These are phyloP conservation scores for Trichophyton simii DNA, from an alignment of 2,329 filamentous ascomycete species.

Conservation along the genomic window DNA sequence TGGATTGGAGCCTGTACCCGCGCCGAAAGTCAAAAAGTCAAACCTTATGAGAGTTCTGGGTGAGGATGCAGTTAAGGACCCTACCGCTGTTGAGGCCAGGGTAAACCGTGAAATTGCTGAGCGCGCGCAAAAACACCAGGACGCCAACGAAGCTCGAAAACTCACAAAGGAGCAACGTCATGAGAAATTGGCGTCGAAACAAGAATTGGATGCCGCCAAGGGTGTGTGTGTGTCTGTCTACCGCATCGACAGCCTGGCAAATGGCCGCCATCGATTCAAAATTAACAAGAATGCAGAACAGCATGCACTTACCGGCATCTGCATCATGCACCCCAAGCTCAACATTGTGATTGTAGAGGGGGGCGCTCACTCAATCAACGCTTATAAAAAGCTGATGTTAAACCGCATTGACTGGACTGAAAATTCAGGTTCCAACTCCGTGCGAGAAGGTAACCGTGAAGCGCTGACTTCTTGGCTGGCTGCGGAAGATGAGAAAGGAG, in stretches of 20 bases:
- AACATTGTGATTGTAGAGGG: constrained; percentile 87
- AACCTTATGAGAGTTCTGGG: constrained; percentile 97
- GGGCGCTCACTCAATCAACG: constrained; percentile 66
- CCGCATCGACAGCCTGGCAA: constrained; percentile 77
- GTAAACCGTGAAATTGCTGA: constrained; percentile 90
- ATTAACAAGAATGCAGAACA: constrained; percentile 88
- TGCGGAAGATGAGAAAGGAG: constrained; percentile 63
- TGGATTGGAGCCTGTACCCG: constrained; percentile 75
- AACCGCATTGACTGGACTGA: constrained; percentile 93
- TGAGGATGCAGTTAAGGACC: constrained; percentile 86
- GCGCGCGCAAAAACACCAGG: constrained; percentile 64
- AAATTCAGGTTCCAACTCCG: constrained; percentile 56
- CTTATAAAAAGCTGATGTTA: constrained; percentile 86
- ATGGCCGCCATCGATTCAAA: constrained; percentile 87
- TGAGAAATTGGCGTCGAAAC: constrained; percentile 70
- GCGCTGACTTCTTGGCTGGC: constrained; percentile 61
- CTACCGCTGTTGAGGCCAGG: constrained; percentile 87
- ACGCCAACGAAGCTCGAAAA: constrained; percentile 70
- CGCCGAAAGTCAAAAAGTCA: constrained; percentile 91
- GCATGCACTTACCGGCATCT: constrained; percentile 73
- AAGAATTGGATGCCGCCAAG: constrained; percentile 76
- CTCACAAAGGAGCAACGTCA: constrained; percentile 76
- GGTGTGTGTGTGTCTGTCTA: constrained; percentile 81
- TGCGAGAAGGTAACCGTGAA: constrained; percentile 46
- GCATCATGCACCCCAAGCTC: constrained; percentile 78